Evolutionary conservation across 2,329 filamentous ascomycete species (phyloP).

Genomic region (Colletotrichum trifolii): DNA sequence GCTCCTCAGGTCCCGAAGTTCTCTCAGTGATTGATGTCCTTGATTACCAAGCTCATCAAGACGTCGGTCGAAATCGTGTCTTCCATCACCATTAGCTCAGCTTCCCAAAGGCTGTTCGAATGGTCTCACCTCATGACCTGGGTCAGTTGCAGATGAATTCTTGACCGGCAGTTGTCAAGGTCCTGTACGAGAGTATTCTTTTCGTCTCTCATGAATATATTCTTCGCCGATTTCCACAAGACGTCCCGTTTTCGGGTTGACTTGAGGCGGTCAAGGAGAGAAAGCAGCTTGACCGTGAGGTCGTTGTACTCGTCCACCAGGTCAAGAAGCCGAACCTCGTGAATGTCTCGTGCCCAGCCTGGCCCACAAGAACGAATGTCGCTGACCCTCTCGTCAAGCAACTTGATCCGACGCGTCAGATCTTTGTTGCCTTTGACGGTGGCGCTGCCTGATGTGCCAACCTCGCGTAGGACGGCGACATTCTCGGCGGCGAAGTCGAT

Average conservation of each 20-base stretch:
- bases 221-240: not conserved
- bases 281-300: not conserved
- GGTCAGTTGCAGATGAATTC: not conserved
- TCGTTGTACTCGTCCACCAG: not conserved
- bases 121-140: not conserved
- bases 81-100: not conserved
- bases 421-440: constrained; percentile 6
- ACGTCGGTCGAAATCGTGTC: not conserved
- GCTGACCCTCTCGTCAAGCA: not conserved
- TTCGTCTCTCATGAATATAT: not conserved
- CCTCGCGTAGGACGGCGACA: not conserved
- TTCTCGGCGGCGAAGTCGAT: constrained; percentile 21
- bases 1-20: not conserved
- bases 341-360: not conserved
- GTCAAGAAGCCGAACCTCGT: not conserved
- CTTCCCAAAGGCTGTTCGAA: not conserved
- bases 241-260: not conserved
- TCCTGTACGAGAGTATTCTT: not conserved
- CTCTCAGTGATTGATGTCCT: not conserved
- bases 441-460: not conserved
- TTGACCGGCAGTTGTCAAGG: not conserved
- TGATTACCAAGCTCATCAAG: not conserved
- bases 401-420: not conserved
- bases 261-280: not conserved
- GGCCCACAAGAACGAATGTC: not conserved